Evolutionary conservation across 371 early-diverging fungal genomes (phyloP).

Genomic region (Mortierella sp.): DNA sequence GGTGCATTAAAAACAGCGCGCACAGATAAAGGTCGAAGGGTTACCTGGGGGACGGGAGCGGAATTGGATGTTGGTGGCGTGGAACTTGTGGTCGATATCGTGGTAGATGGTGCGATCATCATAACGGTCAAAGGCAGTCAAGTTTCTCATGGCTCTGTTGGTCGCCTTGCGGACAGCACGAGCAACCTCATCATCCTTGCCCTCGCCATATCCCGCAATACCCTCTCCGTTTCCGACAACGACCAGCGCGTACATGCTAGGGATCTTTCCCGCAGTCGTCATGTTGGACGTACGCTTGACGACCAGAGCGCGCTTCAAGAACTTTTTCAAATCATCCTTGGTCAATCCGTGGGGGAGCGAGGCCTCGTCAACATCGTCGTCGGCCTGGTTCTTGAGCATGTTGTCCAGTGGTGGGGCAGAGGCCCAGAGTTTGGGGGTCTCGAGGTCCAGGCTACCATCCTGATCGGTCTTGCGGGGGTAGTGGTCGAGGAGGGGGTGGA

Average conservation of each 20-base stretch:
- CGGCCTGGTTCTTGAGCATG: conserved; percentile 55
- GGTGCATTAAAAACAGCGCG: neutral
- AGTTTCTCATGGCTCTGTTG: conserved; percentile 87
- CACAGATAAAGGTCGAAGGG: neutral
- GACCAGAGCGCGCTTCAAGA: conserved; percentile 81
- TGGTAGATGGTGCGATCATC: conserved; percentile 95
- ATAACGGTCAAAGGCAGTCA: conserved; percentile 89
- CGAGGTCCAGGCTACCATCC: conserved; percentile 38
- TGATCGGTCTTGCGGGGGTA: conserved; percentile 44
- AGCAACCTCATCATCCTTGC: conserved; percentile 85
- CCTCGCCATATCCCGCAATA: conserved; percentile 96
- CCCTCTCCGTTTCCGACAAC: conserved; percentile 97
- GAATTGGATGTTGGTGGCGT: conserved; percentile 86
- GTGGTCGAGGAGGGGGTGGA: conserved; percentile 55
- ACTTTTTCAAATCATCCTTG: conserved; percentile 51
- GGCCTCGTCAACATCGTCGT: conserved; percentile 54
- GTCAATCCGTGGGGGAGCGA: conserved; percentile 55
- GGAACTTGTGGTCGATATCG: conserved; percentile 92
- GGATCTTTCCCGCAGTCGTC: conserved; percentile 91
- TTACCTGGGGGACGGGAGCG: conserved; percentile 93
- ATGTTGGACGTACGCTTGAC: conserved; percentile 87
- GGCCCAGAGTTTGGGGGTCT: conserved; percentile 41
- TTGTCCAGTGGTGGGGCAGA: conserved; percentile 50
- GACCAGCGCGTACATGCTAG: conserved; percentile 90
- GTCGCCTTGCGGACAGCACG: conserved; percentile 94